These are phyloP conservation scores for Rhodotorula toruloides DNA, from an alignment of 768 basidiomycete genomes.

Conservation along the genomic window DNA sequence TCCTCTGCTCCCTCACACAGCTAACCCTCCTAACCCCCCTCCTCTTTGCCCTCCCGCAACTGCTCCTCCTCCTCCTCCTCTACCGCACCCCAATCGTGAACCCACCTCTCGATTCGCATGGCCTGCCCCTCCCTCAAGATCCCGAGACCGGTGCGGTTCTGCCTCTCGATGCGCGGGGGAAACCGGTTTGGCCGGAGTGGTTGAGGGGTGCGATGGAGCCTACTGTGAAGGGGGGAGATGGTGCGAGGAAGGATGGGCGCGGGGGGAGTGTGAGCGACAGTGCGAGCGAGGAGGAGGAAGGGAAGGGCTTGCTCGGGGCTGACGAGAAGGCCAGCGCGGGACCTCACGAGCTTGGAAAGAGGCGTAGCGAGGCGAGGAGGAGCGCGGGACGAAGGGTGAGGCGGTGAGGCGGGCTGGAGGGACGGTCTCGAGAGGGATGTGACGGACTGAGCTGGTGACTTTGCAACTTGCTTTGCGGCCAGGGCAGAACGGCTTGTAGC, in stretches of 20 bases:
- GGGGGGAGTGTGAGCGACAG: not conserved
- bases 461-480: too few relatives aligned
- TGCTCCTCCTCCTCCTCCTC: conserved; percentile 10
- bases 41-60: conserved; percentile 10
- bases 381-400: too few relatives aligned
- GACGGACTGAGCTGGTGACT: too few relatives aligned
- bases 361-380: not conserved
- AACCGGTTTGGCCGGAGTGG: conserved; percentile 21
- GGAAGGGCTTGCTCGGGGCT: too few relatives aligned
- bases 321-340: too few relatives aligned
- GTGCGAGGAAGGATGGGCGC: too few relatives aligned
- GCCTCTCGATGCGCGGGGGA: conserved; percentile 9
- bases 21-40: conserved; percentile 3
- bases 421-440: too few relatives aligned
- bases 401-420: too few relatives aligned
- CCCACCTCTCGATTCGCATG: conserved; percentile 25
- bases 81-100: conserved; percentile 26
- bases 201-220: not conserved
- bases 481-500: too few relatives aligned
- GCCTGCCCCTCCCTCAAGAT: conserved; percentile 19
- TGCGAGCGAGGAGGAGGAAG: not conserved
- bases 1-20: not conserved
- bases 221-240: not conserved
- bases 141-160: conserved; percentile 13
- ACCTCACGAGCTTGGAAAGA: not conserved